Base-by-base conservation (phyloP, 2,329 filamentous ascomycete genomes). In the Aspergillus pseudoterreus region DNA sequence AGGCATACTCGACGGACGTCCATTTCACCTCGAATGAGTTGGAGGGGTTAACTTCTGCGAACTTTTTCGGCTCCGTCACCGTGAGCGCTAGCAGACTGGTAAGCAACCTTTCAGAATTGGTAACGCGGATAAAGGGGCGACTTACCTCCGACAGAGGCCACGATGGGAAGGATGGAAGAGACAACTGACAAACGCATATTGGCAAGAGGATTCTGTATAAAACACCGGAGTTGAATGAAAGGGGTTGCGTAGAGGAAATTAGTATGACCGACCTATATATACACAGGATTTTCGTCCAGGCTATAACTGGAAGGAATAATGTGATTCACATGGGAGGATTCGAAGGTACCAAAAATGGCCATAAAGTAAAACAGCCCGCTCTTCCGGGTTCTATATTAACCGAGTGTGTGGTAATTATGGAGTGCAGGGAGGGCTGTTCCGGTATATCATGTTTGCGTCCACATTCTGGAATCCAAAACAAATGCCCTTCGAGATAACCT, bases 21-120 rank as follows among this genome's bases (percentile, higher is more conserved):
- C 73, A 75, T 50, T 68, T 68, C 50, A 75, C 64, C n/a, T 64
- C 63, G 53, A 72, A 66, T 32, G 63, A 63, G 32, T 52, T 52
- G 44, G 64, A 66, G 14, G 71, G 53, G 47, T 72, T 66, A 52
- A 72, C 52, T 9, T 63, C 53, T 6, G 57, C 61, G 46, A 61
- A 61, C 52, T 66, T 61, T 45, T 57, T 56, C 22, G 72, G 72
- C 33, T 63, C 62, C 21, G 67, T 72, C 50, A 74, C 62, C 8
- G 57, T 51, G 39, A 73, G 57, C 45, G 69, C 71, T 72, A 27
- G 2, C 15, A 9, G 6, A n/a, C 11, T 27, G 39, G 36, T 54
- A 35, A 56, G 46, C 33, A 10, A 8, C 10, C 10, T 10, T 21
- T 46, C 17, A 19, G n/a, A 21, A 15, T 21, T 2, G n/a, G n/a